Evolutionary conservation across 179 eudicot species (phyloP).

Genomic region (Patellifolia procumbens): DNA sequence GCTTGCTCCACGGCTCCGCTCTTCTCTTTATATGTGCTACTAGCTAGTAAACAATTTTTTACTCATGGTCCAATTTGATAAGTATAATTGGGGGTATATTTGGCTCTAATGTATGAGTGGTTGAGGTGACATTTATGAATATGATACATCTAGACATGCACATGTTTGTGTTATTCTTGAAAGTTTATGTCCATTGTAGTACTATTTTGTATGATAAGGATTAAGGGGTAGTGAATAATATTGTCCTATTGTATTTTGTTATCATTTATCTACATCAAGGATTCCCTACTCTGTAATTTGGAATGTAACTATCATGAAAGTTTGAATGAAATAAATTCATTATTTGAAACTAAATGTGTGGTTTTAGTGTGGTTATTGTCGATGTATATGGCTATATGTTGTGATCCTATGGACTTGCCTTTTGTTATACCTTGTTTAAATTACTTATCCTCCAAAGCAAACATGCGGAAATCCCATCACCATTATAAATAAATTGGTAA

Average conservation of each 20-base stretch:
- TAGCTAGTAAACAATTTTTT: background rate
- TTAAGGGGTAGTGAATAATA: background rate
- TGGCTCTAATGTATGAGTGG: background rate
- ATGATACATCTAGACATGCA: background rate
- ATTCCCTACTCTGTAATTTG: no score
- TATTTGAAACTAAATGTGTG: no score
- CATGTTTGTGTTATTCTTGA: background rate
- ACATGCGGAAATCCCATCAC: no score
- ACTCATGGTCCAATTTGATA: background rate
- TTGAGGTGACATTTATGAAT: background rate
- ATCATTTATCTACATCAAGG: no score
- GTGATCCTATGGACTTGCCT: no score
- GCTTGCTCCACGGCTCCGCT: no score
- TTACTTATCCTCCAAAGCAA: no score
- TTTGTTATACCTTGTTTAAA: no score
- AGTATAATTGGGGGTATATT: background rate
- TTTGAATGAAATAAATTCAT: background rate
- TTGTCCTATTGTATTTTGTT: background rate
- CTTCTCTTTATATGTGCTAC: background rate
- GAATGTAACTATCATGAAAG: no score
- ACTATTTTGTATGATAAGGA: slow-evolving; percentile 9
- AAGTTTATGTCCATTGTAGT: background rate
- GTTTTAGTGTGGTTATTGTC: no score
- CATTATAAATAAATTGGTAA: no score
- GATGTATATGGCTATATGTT: no score